Percentiles rank a stretch among this genome's conserved stretches.
Conservation (phyloP, 441 rosid genomes). For the Erodium moschatum region DNA sequence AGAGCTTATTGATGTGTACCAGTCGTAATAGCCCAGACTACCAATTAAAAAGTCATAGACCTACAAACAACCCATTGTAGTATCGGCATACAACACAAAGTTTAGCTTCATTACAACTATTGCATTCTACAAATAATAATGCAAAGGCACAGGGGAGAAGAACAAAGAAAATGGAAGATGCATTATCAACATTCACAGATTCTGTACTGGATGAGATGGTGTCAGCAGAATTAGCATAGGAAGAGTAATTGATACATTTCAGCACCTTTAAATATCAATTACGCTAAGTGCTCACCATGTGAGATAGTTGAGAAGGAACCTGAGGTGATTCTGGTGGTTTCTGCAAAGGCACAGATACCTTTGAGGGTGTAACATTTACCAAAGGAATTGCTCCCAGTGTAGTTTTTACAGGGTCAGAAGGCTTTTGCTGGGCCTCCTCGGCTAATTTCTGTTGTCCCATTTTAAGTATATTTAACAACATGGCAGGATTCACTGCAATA, state of each 20-base stretch:
- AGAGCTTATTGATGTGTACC: neutral
- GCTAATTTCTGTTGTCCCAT: conserved; percentile 55
- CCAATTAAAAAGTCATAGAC: too few species aligned
- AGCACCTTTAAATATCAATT: neutral
- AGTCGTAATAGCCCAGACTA: neutral
- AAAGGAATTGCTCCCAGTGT: conserved; percentile 28
- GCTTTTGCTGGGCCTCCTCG: conserved; percentile 43
- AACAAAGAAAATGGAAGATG: neutral
- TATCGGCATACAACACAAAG: too few species aligned
- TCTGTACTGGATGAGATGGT: neutral
- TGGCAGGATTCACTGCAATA: conserved; percentile 62
- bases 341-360: conserved; percentile 31
- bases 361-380: conserved; percentile 27
- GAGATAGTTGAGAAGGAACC: conserved; percentile 18
- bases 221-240: neutral
- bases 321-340: conserved; percentile 38
- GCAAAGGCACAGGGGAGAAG: neutral
- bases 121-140: neutral
- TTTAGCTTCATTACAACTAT: neutral
- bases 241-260: neutral
- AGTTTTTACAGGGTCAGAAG: conserved; percentile 31
- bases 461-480: conserved; percentile 59
- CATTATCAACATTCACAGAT: neutral
- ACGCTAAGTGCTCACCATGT: conserved; percentile 30
- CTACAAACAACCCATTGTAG: too few species aligned